Percentiles rank a stretch among this genome's conserved stretches.
Conservation (phyloP, 768 basidiomycete species). For the Candolleomyces eurysporus region DNA sequence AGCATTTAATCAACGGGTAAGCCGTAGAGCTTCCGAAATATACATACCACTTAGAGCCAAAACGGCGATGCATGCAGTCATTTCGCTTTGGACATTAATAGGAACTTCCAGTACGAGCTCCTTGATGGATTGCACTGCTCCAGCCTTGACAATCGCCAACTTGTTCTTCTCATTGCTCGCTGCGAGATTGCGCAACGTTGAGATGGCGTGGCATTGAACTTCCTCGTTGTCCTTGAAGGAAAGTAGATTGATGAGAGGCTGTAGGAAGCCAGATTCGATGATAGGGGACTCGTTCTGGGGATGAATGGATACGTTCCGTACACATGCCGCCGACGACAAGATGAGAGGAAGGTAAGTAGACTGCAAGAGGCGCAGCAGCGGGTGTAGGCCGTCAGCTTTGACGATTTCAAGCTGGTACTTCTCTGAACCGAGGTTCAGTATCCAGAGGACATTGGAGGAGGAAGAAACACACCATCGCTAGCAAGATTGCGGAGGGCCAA, state of each 20-base stretch:
- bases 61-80: constrained; percentile 99
- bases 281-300: constrained; percentile 98
- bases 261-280: constrained; percentile 96
- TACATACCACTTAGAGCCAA: constrained; percentile 87
- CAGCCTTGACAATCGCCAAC: constrained; percentile 95
- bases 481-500: constrained; percentile 94
- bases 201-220: constrained; percentile 98
- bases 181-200: constrained; percentile 92
- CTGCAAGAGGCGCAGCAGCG: constrained; percentile 90
- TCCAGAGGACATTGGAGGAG: not conserved
- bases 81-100: constrained; percentile 96
- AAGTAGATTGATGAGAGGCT: constrained; percentile 91
- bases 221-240: constrained; percentile 99
- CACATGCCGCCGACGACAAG: constrained; percentile 96
- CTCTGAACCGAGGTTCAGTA: constrained; percentile 47
- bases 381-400: constrained; percentile 87
- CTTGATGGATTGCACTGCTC: constrained; percentile 95
- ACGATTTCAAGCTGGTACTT: constrained; percentile 99
- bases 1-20: constrained; percentile 2
- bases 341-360: constrained; percentile 98
- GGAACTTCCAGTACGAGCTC: constrained; percentile 94
- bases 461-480: constrained; percentile 71
- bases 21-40: not conserved
- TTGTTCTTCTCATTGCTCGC: constrained; percentile 99
- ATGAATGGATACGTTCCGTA: constrained; percentile 98